A percentile compares a stretch with the other conserved stretches of the same genome.
These are phyloP conservation scores for Fonsecaea pedrosoi DNA, from an alignment of 2,329 filamentous ascomycete species.

Conservation along the genomic window DNA sequence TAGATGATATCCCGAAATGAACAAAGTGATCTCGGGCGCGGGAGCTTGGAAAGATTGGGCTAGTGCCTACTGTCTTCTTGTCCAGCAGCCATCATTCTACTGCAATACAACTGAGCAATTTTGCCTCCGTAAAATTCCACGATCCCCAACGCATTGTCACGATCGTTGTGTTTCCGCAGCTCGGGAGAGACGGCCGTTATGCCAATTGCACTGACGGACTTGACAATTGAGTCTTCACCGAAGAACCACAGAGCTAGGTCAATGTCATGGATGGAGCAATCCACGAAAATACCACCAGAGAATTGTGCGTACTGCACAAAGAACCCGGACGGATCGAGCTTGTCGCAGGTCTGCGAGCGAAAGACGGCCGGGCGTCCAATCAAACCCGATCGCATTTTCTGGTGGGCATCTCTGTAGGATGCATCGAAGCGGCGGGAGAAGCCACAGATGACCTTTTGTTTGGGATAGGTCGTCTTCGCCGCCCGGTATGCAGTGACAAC, in stretches of 20 bases:
- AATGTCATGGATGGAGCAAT: constrained; percentile 75
- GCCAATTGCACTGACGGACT: constrained; percentile 63
- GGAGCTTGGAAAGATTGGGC: not conserved
- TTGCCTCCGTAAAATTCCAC: constrained; percentile 70
- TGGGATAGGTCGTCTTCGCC: constrained; percentile 58
- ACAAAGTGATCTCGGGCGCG: constrained; percentile 44
- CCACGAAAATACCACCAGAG: constrained; percentile 73
- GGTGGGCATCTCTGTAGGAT: constrained; percentile 67
- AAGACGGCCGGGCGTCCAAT: constrained; percentile 68
- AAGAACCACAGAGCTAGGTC: constrained; percentile 71
- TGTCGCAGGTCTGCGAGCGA: constrained; percentile 72
- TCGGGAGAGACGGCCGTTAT: constrained; percentile 67
- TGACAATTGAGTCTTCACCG: constrained; percentile 60
- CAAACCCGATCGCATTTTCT: constrained; percentile 58
- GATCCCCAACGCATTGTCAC: constrained; percentile 68
- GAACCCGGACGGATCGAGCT: constrained; percentile 69
- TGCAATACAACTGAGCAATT: constrained; percentile 69
- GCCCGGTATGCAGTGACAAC: constrained; percentile 60
- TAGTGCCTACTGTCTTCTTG: constrained; percentile 60
- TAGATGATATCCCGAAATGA: not conserved
- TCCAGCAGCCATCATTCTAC: constrained; percentile 71
- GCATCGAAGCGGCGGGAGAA: constrained; percentile 72
- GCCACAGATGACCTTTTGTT: constrained; percentile 71
- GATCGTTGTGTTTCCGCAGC: constrained; percentile 63
- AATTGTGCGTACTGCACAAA: constrained; percentile 72